Evolutionary conservation across 2,329 filamentous ascomycete genomes (phyloP), one percentile per base, ranked within the genome.

Genomic region (Sclerotinia spermophila): DNA sequence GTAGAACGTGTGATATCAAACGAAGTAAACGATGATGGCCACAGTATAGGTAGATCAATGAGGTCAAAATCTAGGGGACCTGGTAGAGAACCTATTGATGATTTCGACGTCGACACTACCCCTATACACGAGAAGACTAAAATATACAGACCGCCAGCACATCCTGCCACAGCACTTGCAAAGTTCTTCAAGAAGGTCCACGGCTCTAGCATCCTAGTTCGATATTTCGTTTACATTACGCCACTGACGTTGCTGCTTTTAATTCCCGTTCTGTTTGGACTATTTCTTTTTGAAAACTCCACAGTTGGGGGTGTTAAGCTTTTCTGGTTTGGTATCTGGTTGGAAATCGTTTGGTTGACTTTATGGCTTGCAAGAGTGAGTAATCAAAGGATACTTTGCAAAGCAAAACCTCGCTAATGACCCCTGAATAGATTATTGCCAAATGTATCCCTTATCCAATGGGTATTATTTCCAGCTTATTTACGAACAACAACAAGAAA

Each of bases 301-400:
- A 88, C 85, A 2, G 86, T 91, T 3, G 93, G 93, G 0, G 93
- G 91, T 30, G 93, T 97, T 0, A 78, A 88, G 73, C 83, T 97
- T 59, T 83, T 93, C 72, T 98, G 95, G 95, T 97, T 98, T 78
- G 92, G 92, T 42, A 93, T 97, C 73, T 98, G 95, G 95, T 85
- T 97, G 27, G 92, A 97, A 80, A 93, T 97, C 56, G 86, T 97
- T 38, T 98, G 95, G 95, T 85, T 95, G 73, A 93, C 93, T 0
- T 84, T 97, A 0, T 98, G 95, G 95, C 90, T 91, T 30, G 91
- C 70, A 68, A 81, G 88, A 77, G 92, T 79, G 72, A 81, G 87
- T 77, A 58, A 48, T 38, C 33, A 19, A n/a, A 3, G 21, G 27
- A 51, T 59, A 7, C 48, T 42, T 65, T 70, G 15, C 17, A 13